Evolutionary conservation across 2,329 filamentous ascomycete species (phyloP), one percentile per base, ranked within the genome.

Genomic region (Alternaria sp.): DNA sequence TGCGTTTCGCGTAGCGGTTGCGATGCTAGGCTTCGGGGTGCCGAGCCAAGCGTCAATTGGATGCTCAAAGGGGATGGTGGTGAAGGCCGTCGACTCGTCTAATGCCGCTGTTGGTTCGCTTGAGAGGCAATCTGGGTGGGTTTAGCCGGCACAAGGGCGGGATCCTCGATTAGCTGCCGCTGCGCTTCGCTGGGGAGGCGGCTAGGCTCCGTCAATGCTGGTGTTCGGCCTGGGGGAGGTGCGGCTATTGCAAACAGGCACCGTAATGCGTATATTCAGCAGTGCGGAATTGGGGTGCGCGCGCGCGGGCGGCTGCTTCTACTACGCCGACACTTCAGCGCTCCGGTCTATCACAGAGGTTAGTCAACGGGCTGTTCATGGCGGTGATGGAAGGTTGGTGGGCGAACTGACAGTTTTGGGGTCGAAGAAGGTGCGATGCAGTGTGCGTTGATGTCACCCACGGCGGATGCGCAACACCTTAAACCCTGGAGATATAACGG

Each of bases 141-240:
- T 75, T 74, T 76, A 75, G 71, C 73, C 71, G 72, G 73, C 67
- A 71, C 68, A 71, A 68, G 73, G 71, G 67, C 65, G 58, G 59
- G 69, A 71, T 72, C 70, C 71, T 74, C 69, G 65, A 75, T 67
- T 74, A 76, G 72, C 69, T 76, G 70, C 73, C 68, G 72, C 72
- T 72, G 70, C 67, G 64, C 65, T 65, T 67, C 61, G 56, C 67
- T 72, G 68, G 65, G 21, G 65, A 17, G 17, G 17, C 17, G 17
- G 60, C 63, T 67, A 65, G 65, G 48, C 62, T 64, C 60, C 65
- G 71, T 70, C 58, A 68, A 69, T 70, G 68, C 63, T 72, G 64
- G 60, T 59, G 57, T 55, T 61, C 55, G 61, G 56, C 56, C 63
- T 61, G 58, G 56, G 52, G 56, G 56, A 31, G 52, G 58, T 63